Conservation (phyloP, 176 grass and related monocot genomes). For the Ananas comosus region DNA sequence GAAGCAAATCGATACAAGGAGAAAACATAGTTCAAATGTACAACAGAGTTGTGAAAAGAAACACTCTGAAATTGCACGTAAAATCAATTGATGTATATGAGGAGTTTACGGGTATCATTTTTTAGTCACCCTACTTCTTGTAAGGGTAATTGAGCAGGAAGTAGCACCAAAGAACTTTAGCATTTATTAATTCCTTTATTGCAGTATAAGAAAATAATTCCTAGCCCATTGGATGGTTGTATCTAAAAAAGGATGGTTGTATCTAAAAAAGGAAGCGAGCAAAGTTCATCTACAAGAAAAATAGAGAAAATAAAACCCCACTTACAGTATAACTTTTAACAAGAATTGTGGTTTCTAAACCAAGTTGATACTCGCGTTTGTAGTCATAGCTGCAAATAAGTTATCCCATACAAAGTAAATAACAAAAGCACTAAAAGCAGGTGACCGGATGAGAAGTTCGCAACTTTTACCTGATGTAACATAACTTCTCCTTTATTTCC, state of each 20-base stretch:
- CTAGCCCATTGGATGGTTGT: neutral
- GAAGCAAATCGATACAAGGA: conserved; percentile 11
- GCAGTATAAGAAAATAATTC: neutral
- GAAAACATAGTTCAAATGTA: neutral
- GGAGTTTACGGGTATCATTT: too few relatives aligned
- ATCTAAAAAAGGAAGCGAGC: neutral
- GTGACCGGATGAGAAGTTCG: neutral
- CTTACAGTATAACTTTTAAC: conserved; percentile 96
- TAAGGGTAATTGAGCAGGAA: too few relatives aligned
- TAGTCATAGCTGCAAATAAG: conserved; percentile 73
- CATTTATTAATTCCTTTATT: neutral
- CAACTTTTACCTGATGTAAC: conserved; percentile 63
- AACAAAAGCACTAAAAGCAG: neutral
- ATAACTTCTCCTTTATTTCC: conserved; percentile 95
- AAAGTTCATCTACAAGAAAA: conserved; percentile 1
- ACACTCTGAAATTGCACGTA: neutral
- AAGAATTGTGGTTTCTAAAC: conserved; percentile 97
- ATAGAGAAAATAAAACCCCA: conserved; percentile 13
- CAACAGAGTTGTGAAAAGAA: neutral
- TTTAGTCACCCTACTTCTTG: too few relatives aligned
- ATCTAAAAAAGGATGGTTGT: neutral
- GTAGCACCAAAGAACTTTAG: too few relatives aligned
- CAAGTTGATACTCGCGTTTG: conserved; percentile 91
- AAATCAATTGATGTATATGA: too few relatives aligned
- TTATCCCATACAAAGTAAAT: conserved; percentile 17